Evolutionary conservation across 2,329 filamentous ascomycete species (phyloP).

Genomic region (Aspergillus hiratsukae): DNA sequence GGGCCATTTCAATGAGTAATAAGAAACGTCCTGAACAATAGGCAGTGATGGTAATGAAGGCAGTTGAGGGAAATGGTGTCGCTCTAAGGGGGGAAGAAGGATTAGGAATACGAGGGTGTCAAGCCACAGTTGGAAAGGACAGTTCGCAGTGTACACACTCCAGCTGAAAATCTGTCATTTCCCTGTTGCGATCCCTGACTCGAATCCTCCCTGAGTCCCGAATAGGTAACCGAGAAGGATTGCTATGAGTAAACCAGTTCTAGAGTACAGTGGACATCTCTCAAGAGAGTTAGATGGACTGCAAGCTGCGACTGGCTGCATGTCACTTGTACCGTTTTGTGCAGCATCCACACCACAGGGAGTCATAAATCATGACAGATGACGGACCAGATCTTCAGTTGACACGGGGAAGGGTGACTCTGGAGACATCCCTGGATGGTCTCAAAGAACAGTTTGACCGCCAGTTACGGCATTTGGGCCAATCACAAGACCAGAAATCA

Average conservation of each 20-base stretch:
- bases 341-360: neutral
- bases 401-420: neutral
- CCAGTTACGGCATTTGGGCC: conserved; percentile 2
- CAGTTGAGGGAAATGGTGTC: neutral
- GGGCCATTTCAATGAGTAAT: neutral
- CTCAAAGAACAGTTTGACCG: conserved; percentile 6
- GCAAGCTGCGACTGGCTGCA: neutral
- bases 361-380: neutral
- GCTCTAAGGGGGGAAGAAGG: conserved; percentile 3
- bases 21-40: neutral
- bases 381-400: neutral
- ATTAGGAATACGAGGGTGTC: conserved; percentile 9
- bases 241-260: neutral
- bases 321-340: neutral
- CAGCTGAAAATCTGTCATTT: neutral
- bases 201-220: conserved; percentile 10
- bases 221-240: neutral
- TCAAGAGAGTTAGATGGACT: neutral
- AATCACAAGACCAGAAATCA: conserved; percentile 6
- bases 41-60: neutral
- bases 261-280: neutral
- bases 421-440: neutral
- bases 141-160: neutral
- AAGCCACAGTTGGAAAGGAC: conserved; percentile 11
- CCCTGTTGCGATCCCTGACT: conserved; percentile 4